A percentile compares a stretch with the other conserved stretches of the same genome.
phyloP scores from a whole-genome alignment of 164 flowering plant genomes.

The Echeveria elegans region DNA sequence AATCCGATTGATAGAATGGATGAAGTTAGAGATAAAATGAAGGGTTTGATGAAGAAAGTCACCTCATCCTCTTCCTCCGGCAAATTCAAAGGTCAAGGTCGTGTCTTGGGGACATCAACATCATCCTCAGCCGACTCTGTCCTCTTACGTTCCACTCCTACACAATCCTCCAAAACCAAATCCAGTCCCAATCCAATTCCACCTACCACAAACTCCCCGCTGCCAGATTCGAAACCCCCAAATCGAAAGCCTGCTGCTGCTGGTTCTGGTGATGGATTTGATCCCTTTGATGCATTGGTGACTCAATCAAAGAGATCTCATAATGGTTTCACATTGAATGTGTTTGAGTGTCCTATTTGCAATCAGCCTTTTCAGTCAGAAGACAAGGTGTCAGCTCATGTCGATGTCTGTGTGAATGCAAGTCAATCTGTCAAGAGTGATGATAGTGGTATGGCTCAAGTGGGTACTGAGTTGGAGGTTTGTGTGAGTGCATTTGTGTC shows the following conservation, averaged over 20 bases:
- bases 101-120: conserved; percentile 66
- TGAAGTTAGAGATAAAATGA: conserved; percentile 75
- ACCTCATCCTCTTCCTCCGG: conserved; percentile 69
- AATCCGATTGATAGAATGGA: conserved; percentile 31
- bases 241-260: conserved; percentile 13
- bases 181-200: conserved; percentile 1
- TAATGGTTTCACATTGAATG: conserved; percentile 44
- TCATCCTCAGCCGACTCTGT: not conserved
- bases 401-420: conserved; percentile 44
- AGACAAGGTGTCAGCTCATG: conserved; percentile 63
- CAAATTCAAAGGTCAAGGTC: conserved; percentile 84
- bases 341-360: conserved; percentile 78
- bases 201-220: not conserved
- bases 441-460: not conserved
- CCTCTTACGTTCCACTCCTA: not conserved
- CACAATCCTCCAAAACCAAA: conserved; percentile 1
- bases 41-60: conserved; percentile 86
- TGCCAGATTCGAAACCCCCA: conserved; percentile 3
- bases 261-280: conserved; percentile 47
- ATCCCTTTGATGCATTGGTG: conserved; percentile 56
- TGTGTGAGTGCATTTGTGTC: conserved; percentile 51
- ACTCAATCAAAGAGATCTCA: conserved; percentile 50
- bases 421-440: conserved; percentile 1
- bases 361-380: conserved; percentile 40
- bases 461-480: conserved; percentile 25